These are phyloP conservation scores for Cardiosporidium cionae DNA, from an alignment of 169 alveolate species.

Conservation along the genomic window DNA sequence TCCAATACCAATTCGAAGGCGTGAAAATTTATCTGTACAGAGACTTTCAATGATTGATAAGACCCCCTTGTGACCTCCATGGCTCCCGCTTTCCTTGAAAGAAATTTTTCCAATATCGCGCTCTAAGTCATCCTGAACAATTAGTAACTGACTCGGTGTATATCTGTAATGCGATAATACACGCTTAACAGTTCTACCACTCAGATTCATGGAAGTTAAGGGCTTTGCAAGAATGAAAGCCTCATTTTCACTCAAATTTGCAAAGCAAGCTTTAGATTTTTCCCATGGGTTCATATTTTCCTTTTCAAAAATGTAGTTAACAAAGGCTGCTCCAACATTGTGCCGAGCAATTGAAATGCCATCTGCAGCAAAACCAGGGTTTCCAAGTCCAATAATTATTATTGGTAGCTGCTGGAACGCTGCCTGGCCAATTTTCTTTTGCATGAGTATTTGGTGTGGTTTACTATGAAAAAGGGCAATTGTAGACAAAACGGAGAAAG, in stretches of 20 bases:
- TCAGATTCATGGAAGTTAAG: neutral
- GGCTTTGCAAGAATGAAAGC: neutral
- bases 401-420: too few species aligned
- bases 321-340: neutral
- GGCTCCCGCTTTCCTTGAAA: neutral
- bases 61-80: neutral
- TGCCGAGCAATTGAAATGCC: neutral
- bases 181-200: neutral
- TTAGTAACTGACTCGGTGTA: neutral
- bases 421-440: too few species aligned
- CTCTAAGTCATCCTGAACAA: neutral
- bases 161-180: neutral
- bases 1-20: neutral
- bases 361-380: neutral
- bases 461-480: too few species aligned
- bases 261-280: neutral
- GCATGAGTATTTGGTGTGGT: too few species aligned
- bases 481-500: too few species aligned
- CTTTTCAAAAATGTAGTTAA: neutral
- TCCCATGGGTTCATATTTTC: neutral
- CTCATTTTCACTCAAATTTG: neutral
- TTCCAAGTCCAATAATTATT: neutral
- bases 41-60: neutral
- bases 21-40: neutral
- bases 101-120: neutral